Conservation (phyloP, 148 eudicot species). For the Rhododendron mucronatum region DNA sequence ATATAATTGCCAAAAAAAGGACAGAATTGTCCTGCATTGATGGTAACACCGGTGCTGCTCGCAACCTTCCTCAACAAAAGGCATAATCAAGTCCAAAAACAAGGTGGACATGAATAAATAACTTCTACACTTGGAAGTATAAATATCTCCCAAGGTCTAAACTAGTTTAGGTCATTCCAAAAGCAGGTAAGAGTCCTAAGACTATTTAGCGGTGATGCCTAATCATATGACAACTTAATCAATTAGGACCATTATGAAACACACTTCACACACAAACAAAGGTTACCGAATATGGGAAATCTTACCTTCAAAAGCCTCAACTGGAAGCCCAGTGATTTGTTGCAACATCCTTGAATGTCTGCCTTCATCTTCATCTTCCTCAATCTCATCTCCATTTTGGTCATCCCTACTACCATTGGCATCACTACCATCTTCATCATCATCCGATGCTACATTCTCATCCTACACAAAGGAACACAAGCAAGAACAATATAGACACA, state of each 20-base stretch:
- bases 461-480: conserved; percentile 42
- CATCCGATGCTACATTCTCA: conserved; percentile 77
- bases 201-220: no score
- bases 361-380: conserved; percentile 35
- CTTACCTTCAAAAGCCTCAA: conserved; percentile 76
- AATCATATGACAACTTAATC: neutral
- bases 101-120: neutral
- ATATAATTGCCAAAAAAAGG: neutral
- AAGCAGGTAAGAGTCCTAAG: neutral
- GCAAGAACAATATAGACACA: neutral
- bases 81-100: neutral
- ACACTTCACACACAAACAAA: neutral
- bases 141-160: neutral
- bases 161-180: neutral
- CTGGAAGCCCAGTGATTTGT: conserved; percentile 71
- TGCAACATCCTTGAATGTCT: conserved; percentile 77
- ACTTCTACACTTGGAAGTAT: neutral
- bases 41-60: neutral
- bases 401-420: conserved; percentile 11
- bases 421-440: conserved; percentile 38
- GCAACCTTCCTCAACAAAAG: neutral
- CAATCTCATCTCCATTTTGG: conserved; percentile 19
- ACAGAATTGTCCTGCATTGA: neutral
- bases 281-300: neutral
- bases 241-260: neutral